Conservation (phyloP, 441 rosid species). For the Geranium incanum region DNA sequence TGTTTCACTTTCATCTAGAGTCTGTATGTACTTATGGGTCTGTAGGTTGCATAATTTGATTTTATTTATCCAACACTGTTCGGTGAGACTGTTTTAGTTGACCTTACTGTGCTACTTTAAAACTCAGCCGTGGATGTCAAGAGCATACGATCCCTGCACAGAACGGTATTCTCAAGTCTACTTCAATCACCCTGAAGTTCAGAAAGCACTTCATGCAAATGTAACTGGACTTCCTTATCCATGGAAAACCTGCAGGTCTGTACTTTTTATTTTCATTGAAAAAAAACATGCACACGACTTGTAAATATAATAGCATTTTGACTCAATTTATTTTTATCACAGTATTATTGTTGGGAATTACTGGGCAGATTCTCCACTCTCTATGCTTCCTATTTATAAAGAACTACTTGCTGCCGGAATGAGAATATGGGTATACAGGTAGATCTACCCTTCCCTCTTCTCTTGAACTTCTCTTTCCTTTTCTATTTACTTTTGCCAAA, state of each 20-base stretch:
- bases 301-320: constrained; percentile 5
- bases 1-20: too few relatives aligned
- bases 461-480: not conserved
- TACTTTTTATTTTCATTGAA: constrained; percentile 12
- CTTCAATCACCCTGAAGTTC: constrained; percentile 80
- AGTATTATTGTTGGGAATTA: constrained; percentile 53
- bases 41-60: not conserved
- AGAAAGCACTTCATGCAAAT: constrained; percentile 89
- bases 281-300: too few relatives aligned
- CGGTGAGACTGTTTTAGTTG: constrained; percentile 1
- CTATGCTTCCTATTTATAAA: constrained; percentile 87
- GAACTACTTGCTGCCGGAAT: constrained; percentile 76
- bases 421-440: constrained; percentile 85
- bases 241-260: constrained; percentile 84
- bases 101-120: constrained; percentile 17
- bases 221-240: constrained; percentile 52
- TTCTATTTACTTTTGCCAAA: not conserved
- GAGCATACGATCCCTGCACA: constrained; percentile 95
- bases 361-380: constrained; percentile 79
- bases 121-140: constrained; percentile 87
- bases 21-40: not conserved
- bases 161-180: constrained; percentile 64
- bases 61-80: not conserved
- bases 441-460: constrained; percentile 13
- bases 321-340: constrained; percentile 18